Evolutionary conservation across 768 basidiomycete species (phyloP).

Genomic region (Kwoniella botswanensis): DNA sequence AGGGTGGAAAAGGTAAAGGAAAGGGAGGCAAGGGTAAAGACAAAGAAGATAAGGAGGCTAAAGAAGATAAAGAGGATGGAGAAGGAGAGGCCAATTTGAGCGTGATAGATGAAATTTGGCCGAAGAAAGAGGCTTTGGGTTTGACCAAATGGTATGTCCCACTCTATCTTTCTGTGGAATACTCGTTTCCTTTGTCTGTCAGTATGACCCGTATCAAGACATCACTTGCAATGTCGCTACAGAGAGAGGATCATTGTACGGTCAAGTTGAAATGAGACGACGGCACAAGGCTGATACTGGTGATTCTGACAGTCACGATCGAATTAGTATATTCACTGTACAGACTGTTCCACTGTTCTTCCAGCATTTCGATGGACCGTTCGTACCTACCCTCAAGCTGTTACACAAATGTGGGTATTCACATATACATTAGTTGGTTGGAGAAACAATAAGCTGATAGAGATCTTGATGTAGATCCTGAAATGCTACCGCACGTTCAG

Average conservation of each 20-base stretch:
- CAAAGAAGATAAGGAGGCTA: constrained; percentile 19
- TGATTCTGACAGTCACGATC: constrained; percentile 75
- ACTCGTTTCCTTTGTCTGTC: constrained; percentile 81
- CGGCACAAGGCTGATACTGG: too few species aligned
- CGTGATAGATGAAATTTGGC: constrained; percentile 85
- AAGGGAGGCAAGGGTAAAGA: constrained; percentile 34
- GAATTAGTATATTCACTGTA: constrained; percentile 89
- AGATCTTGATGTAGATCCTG: constrained; percentile 70
- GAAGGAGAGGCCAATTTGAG: constrained; percentile 65
- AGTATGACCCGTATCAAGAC: constrained; percentile 80
- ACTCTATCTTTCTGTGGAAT: constrained; percentile 62
- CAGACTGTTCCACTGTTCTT: constrained; percentile 87
- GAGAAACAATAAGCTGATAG: neutral
- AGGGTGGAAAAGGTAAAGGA: constrained; percentile 19
- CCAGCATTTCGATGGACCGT: constrained; percentile 94
- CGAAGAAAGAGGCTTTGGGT: constrained; percentile 94
- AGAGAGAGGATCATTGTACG: too few species aligned
- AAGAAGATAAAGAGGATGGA: constrained; percentile 32
- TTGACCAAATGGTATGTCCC: constrained; percentile 85
- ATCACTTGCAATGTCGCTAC: too few species aligned
- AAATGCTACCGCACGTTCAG: constrained; percentile 81
- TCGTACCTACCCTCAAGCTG: constrained; percentile 83
- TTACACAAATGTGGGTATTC: constrained; percentile 81
- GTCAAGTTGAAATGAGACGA: too few species aligned
- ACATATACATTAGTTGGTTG: neutral